A percentile compares a stretch with the other conserved stretches of the same genome.
Conservation (phyloP, 495 filamentous ascomycete genomes). For the Sabuloglossum arenarium region DNA sequence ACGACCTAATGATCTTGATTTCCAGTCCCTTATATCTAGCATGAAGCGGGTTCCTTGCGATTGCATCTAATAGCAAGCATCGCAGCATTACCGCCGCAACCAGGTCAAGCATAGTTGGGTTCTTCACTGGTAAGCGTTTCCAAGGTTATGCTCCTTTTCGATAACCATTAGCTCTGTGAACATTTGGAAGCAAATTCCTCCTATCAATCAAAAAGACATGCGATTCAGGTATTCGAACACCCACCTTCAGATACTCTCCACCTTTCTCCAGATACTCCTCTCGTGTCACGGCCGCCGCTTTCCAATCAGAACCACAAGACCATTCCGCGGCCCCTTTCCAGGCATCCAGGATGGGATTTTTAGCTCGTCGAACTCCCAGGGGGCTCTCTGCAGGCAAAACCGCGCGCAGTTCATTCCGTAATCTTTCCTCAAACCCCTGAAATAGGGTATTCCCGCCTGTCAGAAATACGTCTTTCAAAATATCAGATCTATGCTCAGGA, state of each 20-base stretch:
- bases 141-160: slow-evolving; percentile 6
- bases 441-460: slow-evolving; percentile 89
- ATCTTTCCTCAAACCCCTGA: slow-evolving; percentile 62
- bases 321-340: slow-evolving; percentile 86
- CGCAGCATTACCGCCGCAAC: too few relatives aligned
- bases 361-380: slow-evolving; percentile 45
- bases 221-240: slow-evolving; percentile 8
- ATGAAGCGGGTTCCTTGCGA: too few relatives aligned
- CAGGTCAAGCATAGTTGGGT: not conserved
- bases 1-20: too few relatives aligned
- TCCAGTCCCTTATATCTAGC: too few relatives aligned
- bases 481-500: slow-evolving; percentile 29
- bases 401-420: slow-evolving; percentile 47
- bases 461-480: slow-evolving; percentile 74
- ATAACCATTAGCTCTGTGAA: not conserved
- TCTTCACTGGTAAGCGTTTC: slow-evolving; percentile 3
- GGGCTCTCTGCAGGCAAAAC: slow-evolving; percentile 47
- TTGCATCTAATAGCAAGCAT: too few relatives aligned
- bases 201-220: not conserved
- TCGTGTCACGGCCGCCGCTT: slow-evolving; percentile 31
- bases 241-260: slow-evolving; percentile 65
- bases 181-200: not conserved
- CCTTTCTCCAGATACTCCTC: slow-evolving; percentile 75
- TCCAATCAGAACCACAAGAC: slow-evolving; percentile 27
- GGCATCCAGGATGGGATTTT: slow-evolving; percentile 59